Evolutionary conservation across 2,329 filamentous ascomycete genomes (phyloP).

Genomic region (Pseudocercospora eumusae): DNA sequence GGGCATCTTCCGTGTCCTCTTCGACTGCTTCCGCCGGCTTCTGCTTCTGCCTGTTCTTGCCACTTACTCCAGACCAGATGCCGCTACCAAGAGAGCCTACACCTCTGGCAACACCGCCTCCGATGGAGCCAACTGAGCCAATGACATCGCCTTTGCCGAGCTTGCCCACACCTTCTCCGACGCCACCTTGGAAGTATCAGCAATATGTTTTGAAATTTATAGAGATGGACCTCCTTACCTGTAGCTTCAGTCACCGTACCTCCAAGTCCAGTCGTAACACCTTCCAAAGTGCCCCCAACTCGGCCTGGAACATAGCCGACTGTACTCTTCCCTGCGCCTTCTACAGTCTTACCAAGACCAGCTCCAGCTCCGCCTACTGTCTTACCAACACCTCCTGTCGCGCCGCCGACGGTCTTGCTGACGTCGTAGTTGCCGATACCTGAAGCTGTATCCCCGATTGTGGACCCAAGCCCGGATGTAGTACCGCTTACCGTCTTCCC

Average conservation of each 20-base stretch:
- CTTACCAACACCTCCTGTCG: slow-evolving; percentile 41
- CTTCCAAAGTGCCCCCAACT: slow-evolving; percentile 46
- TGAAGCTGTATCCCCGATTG: slow-evolving; percentile 47
- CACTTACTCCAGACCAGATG: slow-evolving; percentile 38
- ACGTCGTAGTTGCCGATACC: slow-evolving; percentile 48
- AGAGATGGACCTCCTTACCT: slow-evolving; percentile 3
- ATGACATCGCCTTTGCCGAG: slow-evolving; percentile 49
- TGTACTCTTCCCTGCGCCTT: slow-evolving; percentile 37
- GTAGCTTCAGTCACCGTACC: slow-evolving; percentile 43
- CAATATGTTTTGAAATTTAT: slow-evolving; percentile 2
- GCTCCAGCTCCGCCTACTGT: slow-evolving; percentile 40
- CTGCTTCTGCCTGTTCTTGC: slow-evolving; percentile 31
- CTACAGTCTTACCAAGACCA: slow-evolving; percentile 30
- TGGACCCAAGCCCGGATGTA: slow-evolving; percentile 47
- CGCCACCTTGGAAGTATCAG: slow-evolving; percentile 31
- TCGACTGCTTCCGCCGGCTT: slow-evolving; percentile 18
- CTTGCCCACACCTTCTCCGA: slow-evolving; percentile 50
- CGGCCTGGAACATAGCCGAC: slow-evolving; percentile 43
- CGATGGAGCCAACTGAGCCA: slow-evolving; percentile 45
- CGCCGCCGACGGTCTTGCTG: slow-evolving; percentile 43
- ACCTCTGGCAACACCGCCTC: slow-evolving; percentile 44
- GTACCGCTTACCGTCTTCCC: slow-evolving; percentile 47
- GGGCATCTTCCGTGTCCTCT: slow-evolving; percentile 21
- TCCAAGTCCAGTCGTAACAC: slow-evolving; percentile 46
- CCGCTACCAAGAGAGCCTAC: slow-evolving; percentile 36